phyloP scores from a whole-genome alignment of 1,284 basidiomycete genomes.

The Pseudozyma flocculosa region DNA sequence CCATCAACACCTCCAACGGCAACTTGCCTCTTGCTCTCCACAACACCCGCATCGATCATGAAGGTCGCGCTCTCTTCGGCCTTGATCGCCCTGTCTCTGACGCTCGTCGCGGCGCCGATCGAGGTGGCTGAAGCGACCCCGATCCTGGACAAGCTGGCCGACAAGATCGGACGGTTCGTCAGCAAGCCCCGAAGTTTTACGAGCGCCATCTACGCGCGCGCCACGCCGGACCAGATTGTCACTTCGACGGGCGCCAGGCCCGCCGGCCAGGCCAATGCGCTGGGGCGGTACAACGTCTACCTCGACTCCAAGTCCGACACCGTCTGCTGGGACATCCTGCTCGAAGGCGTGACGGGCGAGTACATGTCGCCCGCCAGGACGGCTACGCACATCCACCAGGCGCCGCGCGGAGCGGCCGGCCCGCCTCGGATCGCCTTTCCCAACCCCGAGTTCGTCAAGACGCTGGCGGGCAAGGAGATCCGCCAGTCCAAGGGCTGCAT shows the following conservation, averaged over 20 bases:
- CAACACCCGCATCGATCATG: neutral
- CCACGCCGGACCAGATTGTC: constrained; percentile 44
- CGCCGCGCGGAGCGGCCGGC: constrained; percentile 4
- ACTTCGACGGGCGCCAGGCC: constrained; percentile 43
- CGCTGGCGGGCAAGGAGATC: neutral
- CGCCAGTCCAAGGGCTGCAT: constrained; percentile 42
- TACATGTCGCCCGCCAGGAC: constrained; percentile 23
- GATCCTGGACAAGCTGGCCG: too few relatives aligned
- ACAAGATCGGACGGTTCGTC: neutral
- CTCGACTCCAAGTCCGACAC: constrained; percentile 55
- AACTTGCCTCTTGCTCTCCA: neutral
- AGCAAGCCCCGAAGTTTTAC: constrained; percentile 36
- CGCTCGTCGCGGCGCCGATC: constrained; percentile 41
- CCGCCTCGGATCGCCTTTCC: constrained; percentile 21
- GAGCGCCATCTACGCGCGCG: constrained; percentile 54
- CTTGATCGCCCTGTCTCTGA: constrained; percentile 7
- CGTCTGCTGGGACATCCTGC: constrained; percentile 58
- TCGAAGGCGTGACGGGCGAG: constrained; percentile 14
- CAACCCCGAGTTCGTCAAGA: constrained; percentile 6
- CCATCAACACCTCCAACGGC: too few relatives aligned
- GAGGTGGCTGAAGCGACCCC: too few relatives aligned
- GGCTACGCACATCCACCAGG: constrained; percentile 28
- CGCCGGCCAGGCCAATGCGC: constrained; percentile 51
- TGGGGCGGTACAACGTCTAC: constrained; percentile 55
- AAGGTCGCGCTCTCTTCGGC: neutral